A percentile compares a stretch with the other conserved stretches of the same genome.
Conservation (phyloP, 306 rosid genomes). For the Rosa multiflora region DNA sequence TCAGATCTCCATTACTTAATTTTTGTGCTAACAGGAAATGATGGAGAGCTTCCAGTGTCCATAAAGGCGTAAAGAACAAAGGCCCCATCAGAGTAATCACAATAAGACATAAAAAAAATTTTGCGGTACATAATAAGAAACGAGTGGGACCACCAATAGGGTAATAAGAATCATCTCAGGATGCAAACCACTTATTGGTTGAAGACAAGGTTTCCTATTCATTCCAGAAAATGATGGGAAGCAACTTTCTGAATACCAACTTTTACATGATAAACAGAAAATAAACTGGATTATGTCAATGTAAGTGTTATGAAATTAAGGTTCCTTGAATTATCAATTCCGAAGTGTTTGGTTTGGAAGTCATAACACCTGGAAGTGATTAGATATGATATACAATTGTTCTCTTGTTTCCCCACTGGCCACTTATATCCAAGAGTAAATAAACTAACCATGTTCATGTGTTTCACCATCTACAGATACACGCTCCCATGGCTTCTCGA, state of each 20-base stretch:
- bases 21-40: not conserved
- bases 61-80: not conserved
- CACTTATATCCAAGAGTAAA: constrained; percentile 13
- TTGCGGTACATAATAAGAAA: not conserved
- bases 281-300: not conserved
- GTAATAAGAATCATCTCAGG: not conserved
- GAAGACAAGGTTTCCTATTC: not conserved
- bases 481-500: constrained; percentile 97
- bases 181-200: not conserved
- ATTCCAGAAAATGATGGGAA: not conserved
- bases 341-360: not conserved
- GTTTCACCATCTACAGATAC: constrained; percentile 62
- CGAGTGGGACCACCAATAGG: not conserved
- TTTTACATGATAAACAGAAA: not conserved
- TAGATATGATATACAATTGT: not conserved
- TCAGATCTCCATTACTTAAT: no score
- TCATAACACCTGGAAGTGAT: not conserved
- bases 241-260: not conserved
- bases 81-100: not conserved
- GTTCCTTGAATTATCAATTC: not conserved
- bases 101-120: not conserved
- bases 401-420: not conserved
- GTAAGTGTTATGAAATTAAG: not conserved
- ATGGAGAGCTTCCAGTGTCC: not conserved
- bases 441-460: constrained; percentile 80